Evolutionary conservation across 2,329 filamentous ascomycete genomes (phyloP), one percentile per base, ranked within the genome.

Genomic region (Juglanconis oblonga): DNA sequence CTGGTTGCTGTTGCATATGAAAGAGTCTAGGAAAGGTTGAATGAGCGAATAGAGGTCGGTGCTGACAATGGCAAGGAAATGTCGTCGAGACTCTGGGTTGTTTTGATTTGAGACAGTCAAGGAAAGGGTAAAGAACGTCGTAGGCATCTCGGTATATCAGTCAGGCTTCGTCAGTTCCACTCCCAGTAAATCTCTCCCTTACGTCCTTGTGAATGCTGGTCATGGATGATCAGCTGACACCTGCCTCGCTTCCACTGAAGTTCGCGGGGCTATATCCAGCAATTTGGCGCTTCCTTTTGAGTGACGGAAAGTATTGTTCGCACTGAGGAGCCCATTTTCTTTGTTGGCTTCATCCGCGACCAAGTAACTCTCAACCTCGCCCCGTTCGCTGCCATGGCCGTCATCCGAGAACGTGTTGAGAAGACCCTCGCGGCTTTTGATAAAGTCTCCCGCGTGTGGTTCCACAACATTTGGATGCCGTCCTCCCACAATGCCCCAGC

Each of bases 211-310:
- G 29, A 10, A 5, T 50, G 58, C n/a, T 57, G 58, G 24, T 65
- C 55, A 51, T 57, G 24, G 7, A 38, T 63, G 17, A 42, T 65
- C 68, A 57, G 58, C 50, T 6, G 54, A 49, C 32, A 52, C 35
- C 56, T 70, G 72, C 69, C 76, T 79, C 47, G 73, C 75, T 64
- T 87, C 85, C 11, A 75, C 73, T 29, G 84, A 88, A 49, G 72
- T 71, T 32, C 82, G 79, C 29, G 84, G 80, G 24, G 81, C 80
- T 51, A 93, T 80, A 53, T 92, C 87, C 53, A 95, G 76, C 55
- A 94, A 74, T 73, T 86, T 89, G 10, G 90, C 90, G 69, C 89
- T 93, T 53, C 90, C 90, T 49, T 89, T 88, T 68, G 89, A 93
- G 64, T 88, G 88, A 57, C 88, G 82, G 24, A 79, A 84, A 59